phyloP scores from a whole-genome alignment of 1,139 yeast genomes.

The Suhomyces bokatorum region DNA sequence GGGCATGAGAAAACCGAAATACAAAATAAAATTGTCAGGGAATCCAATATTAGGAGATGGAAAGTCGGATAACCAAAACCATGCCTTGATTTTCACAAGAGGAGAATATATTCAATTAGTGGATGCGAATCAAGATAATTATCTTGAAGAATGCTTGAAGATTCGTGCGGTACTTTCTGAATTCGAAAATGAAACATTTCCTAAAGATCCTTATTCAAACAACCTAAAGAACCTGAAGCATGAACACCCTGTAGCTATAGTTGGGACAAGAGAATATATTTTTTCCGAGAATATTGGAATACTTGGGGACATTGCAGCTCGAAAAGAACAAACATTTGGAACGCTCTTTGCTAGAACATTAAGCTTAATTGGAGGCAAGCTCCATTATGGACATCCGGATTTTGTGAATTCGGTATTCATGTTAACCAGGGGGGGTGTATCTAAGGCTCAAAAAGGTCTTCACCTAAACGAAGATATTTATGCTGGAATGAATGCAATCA shows the following conservation, averaged over 20 bases:
- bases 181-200: conserved; percentile 45
- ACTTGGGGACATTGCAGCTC: conserved; percentile 89
- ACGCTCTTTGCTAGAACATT: conserved; percentile 84
- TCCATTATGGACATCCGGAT: conserved; percentile 93
- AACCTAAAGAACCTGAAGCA: conserved; percentile 22
- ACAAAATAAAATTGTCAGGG: conserved; percentile 49
- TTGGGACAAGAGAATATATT: conserved; percentile 87
- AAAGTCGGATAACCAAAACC: conserved; percentile 57
- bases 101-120: conserved; percentile 57
- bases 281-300: conserved; percentile 86
- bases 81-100: conserved; percentile 48
- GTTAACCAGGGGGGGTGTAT: conserved; percentile 89
- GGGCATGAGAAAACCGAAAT: conserved; percentile 47
- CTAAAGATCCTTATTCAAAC: conserved; percentile 35
- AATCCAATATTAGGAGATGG: conserved; percentile 60
- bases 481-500: conserved; percentile 83
- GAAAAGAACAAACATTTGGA: conserved; percentile 91
- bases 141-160: conserved; percentile 55
- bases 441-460: conserved; percentile 84
- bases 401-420: conserved; percentile 79
- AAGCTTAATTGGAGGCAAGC: conserved; percentile 82
- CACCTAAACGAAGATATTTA: conserved; percentile 89
- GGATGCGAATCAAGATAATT: conserved; percentile 60
- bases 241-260: conserved; percentile 66
- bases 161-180: conserved; percentile 53